phyloP scores from a whole-genome alignment of 768 basidiomycete species.

The Leccinum subgranulosum region DNA sequence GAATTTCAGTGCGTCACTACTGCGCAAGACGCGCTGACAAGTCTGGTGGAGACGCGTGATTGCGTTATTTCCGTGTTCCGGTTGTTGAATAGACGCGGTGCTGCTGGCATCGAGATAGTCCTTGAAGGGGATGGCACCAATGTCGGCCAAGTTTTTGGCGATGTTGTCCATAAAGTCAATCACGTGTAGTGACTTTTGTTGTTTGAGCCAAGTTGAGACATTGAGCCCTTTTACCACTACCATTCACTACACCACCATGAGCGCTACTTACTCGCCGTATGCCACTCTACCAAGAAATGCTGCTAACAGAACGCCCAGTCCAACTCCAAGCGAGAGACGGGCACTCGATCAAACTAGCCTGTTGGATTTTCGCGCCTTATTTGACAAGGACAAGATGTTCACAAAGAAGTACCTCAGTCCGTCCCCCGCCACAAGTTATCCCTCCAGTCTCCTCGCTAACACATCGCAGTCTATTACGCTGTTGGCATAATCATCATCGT shows the following conservation, averaged over 20 bases:
- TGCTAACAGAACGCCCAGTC: conserved; percentile 51
- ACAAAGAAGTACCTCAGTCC: conserved; percentile 55
- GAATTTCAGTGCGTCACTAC: conserved; percentile 39
- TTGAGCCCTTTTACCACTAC: background rate
- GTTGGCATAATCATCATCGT: conserved; percentile 44
- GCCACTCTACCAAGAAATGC: background rate
- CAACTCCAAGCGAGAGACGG: conserved; percentile 57
- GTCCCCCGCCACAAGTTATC: conserved; percentile 16
- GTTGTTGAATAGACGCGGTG: background rate
- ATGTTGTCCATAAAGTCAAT: conserved; percentile 4
- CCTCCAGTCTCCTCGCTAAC: background rate
- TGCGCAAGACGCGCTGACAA: conserved; percentile 43
- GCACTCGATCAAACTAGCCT: conserved; percentile 40
- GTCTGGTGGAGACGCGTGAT: conserved; percentile 40
- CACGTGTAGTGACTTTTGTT: background rate
- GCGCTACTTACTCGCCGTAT: background rate
- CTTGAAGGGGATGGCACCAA: conserved; percentile 28
- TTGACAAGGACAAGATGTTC: conserved; percentile 50
- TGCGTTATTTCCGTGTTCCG: conserved; percentile 8
- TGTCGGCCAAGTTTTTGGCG: conserved; percentile 21
- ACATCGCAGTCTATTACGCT: conserved; percentile 45
- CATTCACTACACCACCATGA: background rate
- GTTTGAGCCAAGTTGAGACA: background rate
- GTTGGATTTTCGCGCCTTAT: conserved; percentile 44
- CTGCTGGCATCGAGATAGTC: conserved; percentile 20